phyloP scores from a whole-genome alignment of 2,329 filamentous ascomycete genomes.

The Hypoxylon sp. region DNA sequence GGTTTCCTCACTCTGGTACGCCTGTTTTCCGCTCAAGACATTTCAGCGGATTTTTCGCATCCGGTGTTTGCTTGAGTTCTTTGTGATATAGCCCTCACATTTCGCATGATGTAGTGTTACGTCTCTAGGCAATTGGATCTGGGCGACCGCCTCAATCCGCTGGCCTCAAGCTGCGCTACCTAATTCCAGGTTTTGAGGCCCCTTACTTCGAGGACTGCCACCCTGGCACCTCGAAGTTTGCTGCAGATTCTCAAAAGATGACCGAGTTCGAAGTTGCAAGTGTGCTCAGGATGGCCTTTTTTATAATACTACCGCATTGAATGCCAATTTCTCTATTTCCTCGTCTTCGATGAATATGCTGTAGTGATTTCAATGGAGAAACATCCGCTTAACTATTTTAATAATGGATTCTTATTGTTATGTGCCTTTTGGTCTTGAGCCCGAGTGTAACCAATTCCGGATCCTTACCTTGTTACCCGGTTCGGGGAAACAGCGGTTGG shows the following conservation, averaged over 20 bases:
- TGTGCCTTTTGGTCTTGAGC: constrained; percentile 40
- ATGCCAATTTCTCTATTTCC: not conserved
- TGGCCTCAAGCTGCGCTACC: not conserved
- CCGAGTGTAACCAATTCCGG: constrained; percentile 37
- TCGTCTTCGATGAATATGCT: not conserved
- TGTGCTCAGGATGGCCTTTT: not conserved
- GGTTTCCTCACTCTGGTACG: not conserved
- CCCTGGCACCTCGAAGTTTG: not conserved
- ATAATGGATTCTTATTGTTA: constrained; percentile 43
- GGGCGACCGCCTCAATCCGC: not conserved
- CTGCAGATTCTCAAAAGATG: not conserved
- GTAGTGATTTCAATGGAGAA: not conserved
- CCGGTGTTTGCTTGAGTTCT: not conserved
- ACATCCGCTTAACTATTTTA: not conserved
- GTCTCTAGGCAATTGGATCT: constrained; percentile 3
- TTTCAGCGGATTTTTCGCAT: not conserved
- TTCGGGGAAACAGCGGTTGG: constrained; percentile 30
- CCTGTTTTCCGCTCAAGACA: not conserved
- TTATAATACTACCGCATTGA: not conserved
- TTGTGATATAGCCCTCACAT: constrained; percentile 10
- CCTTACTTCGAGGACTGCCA: constrained; percentile 8
- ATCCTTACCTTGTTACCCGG: constrained; percentile 41
- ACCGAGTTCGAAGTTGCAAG: constrained; percentile 2
- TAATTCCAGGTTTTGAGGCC: not conserved
- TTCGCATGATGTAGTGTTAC: constrained; percentile 31